These are phyloP conservation scores for Austroboletus festivus DNA, from an alignment of 768 basidiomycete species.

Conservation along the genomic window DNA sequence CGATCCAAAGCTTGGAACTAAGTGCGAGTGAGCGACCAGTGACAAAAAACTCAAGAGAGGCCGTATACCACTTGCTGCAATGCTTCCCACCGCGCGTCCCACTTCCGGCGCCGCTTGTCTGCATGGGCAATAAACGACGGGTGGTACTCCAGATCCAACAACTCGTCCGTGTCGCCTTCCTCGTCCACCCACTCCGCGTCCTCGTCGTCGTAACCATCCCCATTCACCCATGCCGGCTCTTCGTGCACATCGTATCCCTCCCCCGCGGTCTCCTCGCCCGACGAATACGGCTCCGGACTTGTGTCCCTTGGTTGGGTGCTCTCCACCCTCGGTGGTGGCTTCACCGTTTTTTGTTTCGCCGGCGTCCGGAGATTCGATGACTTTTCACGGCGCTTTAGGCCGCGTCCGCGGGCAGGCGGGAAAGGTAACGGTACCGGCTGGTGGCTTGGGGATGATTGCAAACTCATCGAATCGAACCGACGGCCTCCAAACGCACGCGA, in stretches of 20 bases:
- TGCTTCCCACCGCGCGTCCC: slow-evolving; percentile 75
- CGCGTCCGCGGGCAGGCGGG: slow-evolving; percentile 42
- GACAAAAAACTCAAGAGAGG: neutral
- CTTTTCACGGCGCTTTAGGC: slow-evolving; percentile 44
- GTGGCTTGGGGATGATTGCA: slow-evolving; percentile 43
- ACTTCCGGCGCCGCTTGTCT: slow-evolving; percentile 66
- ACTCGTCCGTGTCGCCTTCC: slow-evolving; percentile 64
- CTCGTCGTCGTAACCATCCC: slow-evolving; percentile 7
- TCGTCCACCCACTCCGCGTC: slow-evolving; percentile 73
- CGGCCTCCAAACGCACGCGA: slow-evolving; percentile 44
- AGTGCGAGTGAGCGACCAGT: slow-evolving; percentile 1
- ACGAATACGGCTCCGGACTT: slow-evolving; percentile 71
- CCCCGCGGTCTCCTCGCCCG: slow-evolving; percentile 77
- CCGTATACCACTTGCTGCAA: slow-evolving; percentile 68
- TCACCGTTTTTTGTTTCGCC: slow-evolving; percentile 35
- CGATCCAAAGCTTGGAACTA: slow-evolving; percentile 79
- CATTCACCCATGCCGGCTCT: slow-evolving; percentile 37
- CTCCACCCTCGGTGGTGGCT: slow-evolving; percentile 74
- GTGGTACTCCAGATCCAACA: slow-evolving; percentile 75
- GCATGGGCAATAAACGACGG: slow-evolving; percentile 63
- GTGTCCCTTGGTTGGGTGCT: slow-evolving; percentile 83
- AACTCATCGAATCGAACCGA: slow-evolving; percentile 51
- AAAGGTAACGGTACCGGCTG: slow-evolving; percentile 44
- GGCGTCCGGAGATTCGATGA: slow-evolving; percentile 34
- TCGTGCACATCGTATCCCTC: slow-evolving; percentile 48